phyloP scores from a whole-genome alignment of 352 stramenopile species.

The Phytophthora pseudosyringae region DNA sequence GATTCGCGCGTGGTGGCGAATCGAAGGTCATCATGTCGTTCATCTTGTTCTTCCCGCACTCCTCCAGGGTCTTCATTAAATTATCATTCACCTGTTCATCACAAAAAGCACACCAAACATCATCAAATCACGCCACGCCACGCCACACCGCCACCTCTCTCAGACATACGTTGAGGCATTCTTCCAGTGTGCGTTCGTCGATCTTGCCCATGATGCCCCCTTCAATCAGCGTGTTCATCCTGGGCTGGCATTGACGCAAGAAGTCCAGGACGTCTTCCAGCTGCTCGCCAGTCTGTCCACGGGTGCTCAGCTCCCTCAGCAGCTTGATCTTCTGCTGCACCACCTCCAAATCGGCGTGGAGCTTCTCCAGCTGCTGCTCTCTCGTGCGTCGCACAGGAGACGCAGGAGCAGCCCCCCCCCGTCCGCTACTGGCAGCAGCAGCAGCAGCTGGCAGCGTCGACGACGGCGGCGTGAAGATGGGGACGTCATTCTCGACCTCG shows the following conservation, averaged over 20 bases:
- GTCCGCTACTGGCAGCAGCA: slow-evolving; percentile 7
- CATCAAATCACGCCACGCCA: background rate
- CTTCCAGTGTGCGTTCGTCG: slow-evolving; percentile 78
- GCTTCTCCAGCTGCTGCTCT: slow-evolving; percentile 75
- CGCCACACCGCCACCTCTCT: background rate
- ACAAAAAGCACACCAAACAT: slow-evolving; percentile 2
- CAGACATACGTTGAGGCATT: slow-evolving; percentile 77
- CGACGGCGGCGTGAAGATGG: slow-evolving; percentile 74
- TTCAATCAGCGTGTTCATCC: slow-evolving; percentile 91
- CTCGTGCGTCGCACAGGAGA: slow-evolving; percentile 32
- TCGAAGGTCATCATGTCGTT: slow-evolving; percentile 67
- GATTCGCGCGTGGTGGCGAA: slow-evolving; percentile 48
- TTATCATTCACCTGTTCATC: slow-evolving; percentile 77
- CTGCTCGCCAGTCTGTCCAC: slow-evolving; percentile 42
- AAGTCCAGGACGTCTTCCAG: slow-evolving; percentile 84
- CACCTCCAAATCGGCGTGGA: slow-evolving; percentile 69
- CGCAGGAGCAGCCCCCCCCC: slow-evolving; percentile 9
- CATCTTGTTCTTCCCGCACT: slow-evolving; percentile 43
- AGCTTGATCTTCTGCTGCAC: slow-evolving; percentile 76
- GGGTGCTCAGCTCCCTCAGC: slow-evolving; percentile 49
- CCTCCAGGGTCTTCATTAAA: slow-evolving; percentile 80
- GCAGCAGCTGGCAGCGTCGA: slow-evolving; percentile 15
- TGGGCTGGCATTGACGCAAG: slow-evolving; percentile 80
- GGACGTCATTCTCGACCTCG: slow-evolving; percentile 67
- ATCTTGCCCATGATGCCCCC: slow-evolving; percentile 86